phyloP scores from a whole-genome alignment of 1,139 yeast genomes.

The Taphrina betulina region DNA sequence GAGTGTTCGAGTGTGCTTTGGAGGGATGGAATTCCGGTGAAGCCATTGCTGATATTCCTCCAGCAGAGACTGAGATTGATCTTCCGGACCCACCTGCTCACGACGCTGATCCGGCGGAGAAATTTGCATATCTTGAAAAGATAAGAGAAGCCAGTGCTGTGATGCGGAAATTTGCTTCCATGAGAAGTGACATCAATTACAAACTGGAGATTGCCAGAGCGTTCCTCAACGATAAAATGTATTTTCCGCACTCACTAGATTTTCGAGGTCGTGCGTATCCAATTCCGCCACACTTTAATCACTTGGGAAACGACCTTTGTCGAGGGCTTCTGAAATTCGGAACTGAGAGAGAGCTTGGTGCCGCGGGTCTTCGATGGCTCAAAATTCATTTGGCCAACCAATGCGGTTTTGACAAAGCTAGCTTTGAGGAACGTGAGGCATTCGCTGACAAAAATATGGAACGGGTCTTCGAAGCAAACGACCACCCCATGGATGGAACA shows the following conservation, averaged over 20 bases:
- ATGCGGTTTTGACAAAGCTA: slow-evolving; percentile 81
- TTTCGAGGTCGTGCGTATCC: slow-evolving; percentile 97
- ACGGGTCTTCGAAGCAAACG: slow-evolving; percentile 64
- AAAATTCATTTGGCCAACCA: slow-evolving; percentile 87
- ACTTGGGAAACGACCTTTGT: slow-evolving; percentile 87
- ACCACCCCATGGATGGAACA: slow-evolving; percentile 59
- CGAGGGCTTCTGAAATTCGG: slow-evolving; percentile 83
- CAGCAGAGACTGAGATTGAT: slow-evolving; percentile 50
- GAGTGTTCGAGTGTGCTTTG: slow-evolving; percentile 65
- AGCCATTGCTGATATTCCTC: slow-evolving; percentile 76
- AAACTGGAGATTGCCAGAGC: slow-evolving; percentile 94
- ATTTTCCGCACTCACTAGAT: slow-evolving; percentile 90
- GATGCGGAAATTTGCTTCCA: slow-evolving; percentile 69
- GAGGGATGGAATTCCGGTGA: slow-evolving; percentile 85
- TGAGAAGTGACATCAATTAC: slow-evolving; percentile 90
- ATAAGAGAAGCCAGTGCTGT: slow-evolving; percentile 60
- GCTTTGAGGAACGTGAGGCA: slow-evolving; percentile 69
- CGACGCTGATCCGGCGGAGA: slow-evolving; percentile 64
- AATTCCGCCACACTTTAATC: slow-evolving; percentile 73
- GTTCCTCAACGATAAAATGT: slow-evolving; percentile 71
- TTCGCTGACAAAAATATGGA: slow-evolving; percentile 70
- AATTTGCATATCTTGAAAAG: slow-evolving; percentile 64
- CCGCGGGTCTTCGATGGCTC: slow-evolving; percentile 75
- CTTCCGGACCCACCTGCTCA: slow-evolving; percentile 67
- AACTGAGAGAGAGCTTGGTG: slow-evolving; percentile 81